These are phyloP conservation scores for Leccinum subrobustum DNA, from an alignment of 1,284 basidiomycete genomes.

Conservation along the genomic window DNA sequence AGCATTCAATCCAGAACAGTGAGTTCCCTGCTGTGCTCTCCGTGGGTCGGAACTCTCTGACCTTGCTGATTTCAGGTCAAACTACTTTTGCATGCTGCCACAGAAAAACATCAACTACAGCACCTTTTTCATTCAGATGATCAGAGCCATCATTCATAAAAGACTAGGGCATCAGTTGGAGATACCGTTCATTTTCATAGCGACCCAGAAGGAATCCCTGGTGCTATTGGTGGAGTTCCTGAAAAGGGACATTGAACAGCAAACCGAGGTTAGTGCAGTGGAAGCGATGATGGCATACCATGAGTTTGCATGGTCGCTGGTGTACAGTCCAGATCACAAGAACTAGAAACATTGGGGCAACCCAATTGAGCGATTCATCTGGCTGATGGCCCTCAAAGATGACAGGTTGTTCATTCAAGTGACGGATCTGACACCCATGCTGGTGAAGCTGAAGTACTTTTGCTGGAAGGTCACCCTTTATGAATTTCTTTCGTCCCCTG, in stretches of 20 bases:
- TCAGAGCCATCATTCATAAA: constrained; percentile 3
- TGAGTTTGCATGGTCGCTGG: not conserved
- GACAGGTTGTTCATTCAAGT: constrained; percentile 11
- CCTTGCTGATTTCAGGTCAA: not conserved
- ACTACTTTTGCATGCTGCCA: constrained; percentile 2
- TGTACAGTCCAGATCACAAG: not conserved
- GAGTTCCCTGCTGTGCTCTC: not conserved
- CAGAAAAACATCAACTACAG: not conserved
- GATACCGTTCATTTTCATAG: not conserved
- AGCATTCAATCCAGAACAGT: not conserved
- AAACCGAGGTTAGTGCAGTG: not conserved
- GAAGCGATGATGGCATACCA: not conserved
- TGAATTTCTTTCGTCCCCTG: too few relatives aligned
- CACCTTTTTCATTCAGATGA: constrained; percentile 4
- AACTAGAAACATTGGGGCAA: not conserved
- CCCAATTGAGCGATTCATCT: constrained; percentile 3
- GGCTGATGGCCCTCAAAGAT: constrained; percentile 2
- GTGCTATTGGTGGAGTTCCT: not conserved
- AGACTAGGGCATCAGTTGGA: not conserved
- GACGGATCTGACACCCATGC: not conserved
- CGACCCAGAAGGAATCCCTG: not conserved
- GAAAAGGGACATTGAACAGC: not conserved
- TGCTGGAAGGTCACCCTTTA: too few relatives aligned
- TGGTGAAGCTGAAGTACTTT: constrained; percentile 15
- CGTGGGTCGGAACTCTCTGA: not conserved